These are phyloP conservation scores for Dryadomyces quercivorus DNA, from an alignment of 2,329 filamentous ascomycete genomes.

Conservation along the genomic window DNA sequence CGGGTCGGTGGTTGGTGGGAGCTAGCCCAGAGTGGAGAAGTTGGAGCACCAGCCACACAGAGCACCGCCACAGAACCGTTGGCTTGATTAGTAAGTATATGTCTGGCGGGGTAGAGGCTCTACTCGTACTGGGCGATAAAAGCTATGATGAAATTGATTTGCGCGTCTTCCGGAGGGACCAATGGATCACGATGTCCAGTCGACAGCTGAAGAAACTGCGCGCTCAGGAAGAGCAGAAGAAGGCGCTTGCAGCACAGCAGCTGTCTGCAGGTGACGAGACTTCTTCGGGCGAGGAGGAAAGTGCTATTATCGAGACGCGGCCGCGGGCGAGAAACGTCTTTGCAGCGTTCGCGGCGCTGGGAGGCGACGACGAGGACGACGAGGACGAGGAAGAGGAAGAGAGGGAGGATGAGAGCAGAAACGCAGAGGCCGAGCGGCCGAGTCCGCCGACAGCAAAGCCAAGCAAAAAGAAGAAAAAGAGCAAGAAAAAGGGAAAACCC, in stretches of 20 bases:
- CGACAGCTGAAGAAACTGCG: constrained; percentile 40
- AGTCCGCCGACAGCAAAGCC: neutral
- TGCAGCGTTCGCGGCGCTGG: constrained; percentile 36
- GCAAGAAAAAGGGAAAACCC: constrained; percentile 15
- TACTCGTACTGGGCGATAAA: neutral
- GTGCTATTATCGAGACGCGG: neutral
- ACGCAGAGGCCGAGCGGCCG: neutral
- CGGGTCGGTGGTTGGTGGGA: constrained; percentile 1
- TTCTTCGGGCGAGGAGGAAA: constrained; percentile 8
- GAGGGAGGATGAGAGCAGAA: constrained; percentile 19
- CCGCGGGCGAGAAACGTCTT: constrained; percentile 23
- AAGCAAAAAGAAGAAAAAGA: constrained; percentile 24
- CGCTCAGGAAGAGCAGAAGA: constrained; percentile 29
- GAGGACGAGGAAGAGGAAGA: constrained; percentile 23
- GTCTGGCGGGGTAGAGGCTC: neutral
- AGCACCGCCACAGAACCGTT: neutral
- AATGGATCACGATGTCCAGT: constrained; percentile 29
- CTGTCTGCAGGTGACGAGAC: constrained; percentile 15
- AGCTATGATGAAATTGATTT: neutral
- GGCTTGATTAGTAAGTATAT: neutral
- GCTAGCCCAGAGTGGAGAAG: neutral
- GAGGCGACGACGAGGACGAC: constrained; percentile 27
- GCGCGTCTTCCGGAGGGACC: neutral
- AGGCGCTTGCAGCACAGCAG: neutral
- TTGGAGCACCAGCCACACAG: neutral